Conservation (phyloP, 2,329 filamentous ascomycete species). For the Ascochyta pisi region DNA sequence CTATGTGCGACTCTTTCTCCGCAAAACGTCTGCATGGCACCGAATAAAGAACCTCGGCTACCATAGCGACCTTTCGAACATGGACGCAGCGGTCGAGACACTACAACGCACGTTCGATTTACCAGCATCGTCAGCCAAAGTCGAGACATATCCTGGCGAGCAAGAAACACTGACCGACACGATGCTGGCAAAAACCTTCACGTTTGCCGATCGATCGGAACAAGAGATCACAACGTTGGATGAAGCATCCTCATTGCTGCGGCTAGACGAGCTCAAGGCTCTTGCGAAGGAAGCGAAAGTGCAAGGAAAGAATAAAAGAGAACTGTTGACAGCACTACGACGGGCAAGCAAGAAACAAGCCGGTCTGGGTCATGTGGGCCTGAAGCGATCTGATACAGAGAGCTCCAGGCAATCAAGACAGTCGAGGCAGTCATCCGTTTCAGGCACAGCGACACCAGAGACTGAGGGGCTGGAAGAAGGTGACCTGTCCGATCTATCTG, state of each 20-base stretch:
- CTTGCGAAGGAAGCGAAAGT: conserved; percentile 87
- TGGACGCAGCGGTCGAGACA: conserved; percentile 68
- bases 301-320: conserved; percentile 85
- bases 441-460: conserved; percentile 42
- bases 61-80: conserved; percentile 80
- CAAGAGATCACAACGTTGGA: conserved; percentile 77
- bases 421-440: conserved; percentile 58
- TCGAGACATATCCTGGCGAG: conserved; percentile 56
- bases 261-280: conserved; percentile 84
- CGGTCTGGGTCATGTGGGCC: conserved; percentile 72
- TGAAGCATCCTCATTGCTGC: conserved; percentile 80
- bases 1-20: conserved; percentile 91
- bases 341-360: conserved; percentile 75
- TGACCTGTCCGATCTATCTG: conserved; percentile 49
- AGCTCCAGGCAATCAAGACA: conserved; percentile 61
- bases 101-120: conserved; percentile 68
- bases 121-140: conserved; percentile 53
- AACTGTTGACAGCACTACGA: conserved; percentile 77
- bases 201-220: conserved; percentile 81
- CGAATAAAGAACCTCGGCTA: conserved; percentile 79
- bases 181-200: conserved; percentile 65
- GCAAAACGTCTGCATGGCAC: conserved; percentile 93
- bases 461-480: conserved; percentile 42
- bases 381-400: conserved; percentile 69
- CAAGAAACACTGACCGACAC: conserved; percentile 56